Evolutionary conservation across 768 basidiomycete species (phyloP).

Genomic region (Naganishia kalamii): DNA sequence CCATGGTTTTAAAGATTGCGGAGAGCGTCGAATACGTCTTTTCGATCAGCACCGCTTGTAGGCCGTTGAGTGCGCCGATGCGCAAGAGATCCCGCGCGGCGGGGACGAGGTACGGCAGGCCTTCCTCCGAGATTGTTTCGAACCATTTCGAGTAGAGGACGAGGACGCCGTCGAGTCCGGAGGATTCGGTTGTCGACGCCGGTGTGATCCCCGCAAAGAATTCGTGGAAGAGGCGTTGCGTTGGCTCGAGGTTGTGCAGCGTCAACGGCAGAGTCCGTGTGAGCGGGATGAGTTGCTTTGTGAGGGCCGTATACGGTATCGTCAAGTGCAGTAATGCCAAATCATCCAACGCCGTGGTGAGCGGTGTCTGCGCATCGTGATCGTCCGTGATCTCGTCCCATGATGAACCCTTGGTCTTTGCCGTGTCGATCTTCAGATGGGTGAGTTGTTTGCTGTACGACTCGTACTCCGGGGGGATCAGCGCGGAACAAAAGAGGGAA

Average conservation of each 20-base stretch:
- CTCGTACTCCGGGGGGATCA: conserved; percentile 3
- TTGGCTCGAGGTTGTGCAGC: conserved; percentile 37
- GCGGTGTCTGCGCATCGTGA: conserved; percentile 31
- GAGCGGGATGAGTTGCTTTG: conserved; percentile 35
- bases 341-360: conserved; percentile 40
- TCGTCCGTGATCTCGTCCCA: conserved; percentile 31
- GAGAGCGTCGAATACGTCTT: conserved; percentile 43
- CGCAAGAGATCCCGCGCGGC: conserved; percentile 22
- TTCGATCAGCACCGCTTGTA: conserved; percentile 42
- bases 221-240: conserved; percentile 30
- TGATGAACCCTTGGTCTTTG: conserved; percentile 31
- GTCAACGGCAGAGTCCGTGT: conserved; percentile 42
- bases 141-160: conserved; percentile 40
- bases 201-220: conserved; percentile 31
- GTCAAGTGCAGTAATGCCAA: conserved; percentile 44
- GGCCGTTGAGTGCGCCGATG: conserved; percentile 24
- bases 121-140: conserved; percentile 42
- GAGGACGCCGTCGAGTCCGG: conserved; percentile 41
- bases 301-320: conserved; percentile 39
- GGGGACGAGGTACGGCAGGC: conserved; percentile 25
- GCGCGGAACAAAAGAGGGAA: not conserved
- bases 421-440: conserved; percentile 39
- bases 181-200: conserved; percentile 31
- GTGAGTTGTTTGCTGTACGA: conserved; percentile 39
- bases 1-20: conserved; percentile 33